These are phyloP conservation scores for Mariannaea elegans DNA, from an alignment of 2,329 filamentous ascomycete genomes.

Conservation along the genomic window DNA sequence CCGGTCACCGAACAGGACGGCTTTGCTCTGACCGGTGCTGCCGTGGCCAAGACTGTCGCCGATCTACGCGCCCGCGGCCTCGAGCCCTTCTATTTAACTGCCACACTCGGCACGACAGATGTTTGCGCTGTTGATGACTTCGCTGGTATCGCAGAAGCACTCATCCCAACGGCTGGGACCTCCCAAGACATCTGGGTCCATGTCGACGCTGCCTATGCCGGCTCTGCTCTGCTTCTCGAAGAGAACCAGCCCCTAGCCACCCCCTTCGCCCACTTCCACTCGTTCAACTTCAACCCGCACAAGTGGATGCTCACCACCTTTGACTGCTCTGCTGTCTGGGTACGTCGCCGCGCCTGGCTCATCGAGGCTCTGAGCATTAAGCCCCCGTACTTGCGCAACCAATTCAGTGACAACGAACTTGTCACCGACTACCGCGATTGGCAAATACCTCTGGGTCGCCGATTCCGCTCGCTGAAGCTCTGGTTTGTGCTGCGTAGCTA, in stretches of 20 bases:
- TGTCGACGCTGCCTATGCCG: conserved; percentile 92
- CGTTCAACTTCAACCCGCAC: conserved; percentile 95
- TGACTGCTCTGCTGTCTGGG: conserved; percentile 82
- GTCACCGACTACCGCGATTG: conserved; percentile 97
- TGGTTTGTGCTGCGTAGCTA: conserved; percentile 94
- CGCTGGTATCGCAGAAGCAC: conserved; percentile 66
- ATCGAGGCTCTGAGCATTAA: conserved; percentile 81
- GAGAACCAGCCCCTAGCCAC: conserved; percentile 77
- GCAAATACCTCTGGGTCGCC: conserved; percentile 91
- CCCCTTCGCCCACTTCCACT: conserved; percentile 76
- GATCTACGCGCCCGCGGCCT: conserved; percentile 74
- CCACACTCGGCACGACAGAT: conserved; percentile 85
- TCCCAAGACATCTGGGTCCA: conserved; percentile 82
- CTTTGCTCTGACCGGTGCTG: conserved; percentile 74
- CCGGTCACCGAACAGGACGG: conserved; percentile 68
- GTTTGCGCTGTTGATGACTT: conserved; percentile 91
- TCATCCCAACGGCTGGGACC: conserved; percentile 44
- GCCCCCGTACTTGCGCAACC: conserved; percentile 83
- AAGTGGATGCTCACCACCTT: conserved; percentile 98
- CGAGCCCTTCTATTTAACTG: conserved; percentile 86
- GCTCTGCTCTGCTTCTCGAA: conserved; percentile 81
- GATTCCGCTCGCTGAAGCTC: conserved; percentile 90
- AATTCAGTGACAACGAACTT: conserved; percentile 80
- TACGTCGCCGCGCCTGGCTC: conserved; percentile 79
- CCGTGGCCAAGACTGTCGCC: conserved; percentile 69